Conservation (phyloP, 2,329 filamentous ascomycete species). For the Trichoderma oligosporum region DNA sequence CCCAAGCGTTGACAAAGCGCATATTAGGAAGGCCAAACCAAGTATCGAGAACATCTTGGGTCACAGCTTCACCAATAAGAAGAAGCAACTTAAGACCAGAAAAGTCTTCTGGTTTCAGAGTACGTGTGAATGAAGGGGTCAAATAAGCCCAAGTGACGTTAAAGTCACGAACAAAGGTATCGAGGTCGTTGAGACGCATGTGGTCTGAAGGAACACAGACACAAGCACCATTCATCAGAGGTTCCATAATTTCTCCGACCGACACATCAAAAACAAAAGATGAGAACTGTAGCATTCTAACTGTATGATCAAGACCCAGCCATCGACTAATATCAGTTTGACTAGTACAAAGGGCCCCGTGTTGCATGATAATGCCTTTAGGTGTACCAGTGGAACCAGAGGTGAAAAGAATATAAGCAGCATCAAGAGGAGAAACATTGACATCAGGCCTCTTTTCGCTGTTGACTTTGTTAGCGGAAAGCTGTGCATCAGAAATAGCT, state of each 20-base stretch:
- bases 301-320: neutral
- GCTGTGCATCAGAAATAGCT: neutral
- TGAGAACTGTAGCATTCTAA: conserved; percentile 10
- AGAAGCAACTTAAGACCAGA: conserved; percentile 5
- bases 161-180: conserved; percentile 5
- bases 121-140: conserved; percentile 11
- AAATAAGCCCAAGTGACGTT: conserved; percentile 17
- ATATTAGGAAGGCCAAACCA: conserved; percentile 18
- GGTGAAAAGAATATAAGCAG: conserved; percentile 7
- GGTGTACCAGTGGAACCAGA: conserved; percentile 12
- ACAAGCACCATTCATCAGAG: conserved; percentile 13
- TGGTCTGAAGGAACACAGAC: conserved; percentile 14
- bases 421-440: neutral
- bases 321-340: neutral
- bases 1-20: conserved; percentile 22
- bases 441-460: neutral
- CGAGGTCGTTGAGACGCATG: conserved; percentile 19
- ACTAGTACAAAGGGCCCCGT: conserved; percentile 8
- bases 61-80: conserved; percentile 18
- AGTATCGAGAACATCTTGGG: conserved; percentile 10
- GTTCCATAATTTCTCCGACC: conserved; percentile 12
- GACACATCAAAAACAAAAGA: conserved; percentile 18
- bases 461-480: neutral
- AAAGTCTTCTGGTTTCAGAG: conserved; percentile 1
- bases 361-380: conserved; percentile 15